Conservation (phyloP, 164 flowering plant species). For the Cinnamomum micranthum region DNA sequence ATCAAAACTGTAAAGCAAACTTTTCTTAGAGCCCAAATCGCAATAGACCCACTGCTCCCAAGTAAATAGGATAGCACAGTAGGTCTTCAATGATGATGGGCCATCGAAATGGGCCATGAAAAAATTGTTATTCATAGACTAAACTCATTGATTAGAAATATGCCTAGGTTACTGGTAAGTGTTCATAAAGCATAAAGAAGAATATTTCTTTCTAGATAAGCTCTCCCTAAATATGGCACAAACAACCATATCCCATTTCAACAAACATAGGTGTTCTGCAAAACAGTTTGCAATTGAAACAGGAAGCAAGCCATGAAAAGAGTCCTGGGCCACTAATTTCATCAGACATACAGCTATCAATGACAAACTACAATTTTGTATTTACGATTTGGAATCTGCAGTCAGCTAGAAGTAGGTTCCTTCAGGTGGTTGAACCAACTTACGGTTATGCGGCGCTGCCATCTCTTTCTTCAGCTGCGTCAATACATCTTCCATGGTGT, state of each 20-base stretch:
- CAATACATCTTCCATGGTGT: constrained; percentile 88
- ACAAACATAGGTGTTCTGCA: background rate
- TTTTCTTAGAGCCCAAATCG: too few relatives aligned
- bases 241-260: background rate
- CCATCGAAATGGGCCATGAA: too few relatives aligned
- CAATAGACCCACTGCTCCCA: too few relatives aligned
- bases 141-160: too few relatives aligned
- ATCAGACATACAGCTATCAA: background rate
- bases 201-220: too few relatives aligned
- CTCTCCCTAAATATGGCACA: too few relatives aligned
- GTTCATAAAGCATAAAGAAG: too few relatives aligned
- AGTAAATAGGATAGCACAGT: too few relatives aligned
- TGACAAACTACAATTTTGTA: background rate
- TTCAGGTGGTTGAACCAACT: constrained; percentile 90
- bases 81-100: too few relatives aligned
- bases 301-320: background rate
- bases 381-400: background rate
- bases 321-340: background rate
- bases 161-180: too few relatives aligned
- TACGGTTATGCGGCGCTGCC: constrained; percentile 82
- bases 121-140: too few relatives aligned
- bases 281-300: background rate
- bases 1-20: too few relatives aligned
- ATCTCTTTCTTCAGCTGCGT: constrained; percentile 88
- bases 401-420: constrained; percentile 75